Conservation (phyloP, 2,329 filamentous ascomycete genomes). For the Xylaria sp. region DNA sequence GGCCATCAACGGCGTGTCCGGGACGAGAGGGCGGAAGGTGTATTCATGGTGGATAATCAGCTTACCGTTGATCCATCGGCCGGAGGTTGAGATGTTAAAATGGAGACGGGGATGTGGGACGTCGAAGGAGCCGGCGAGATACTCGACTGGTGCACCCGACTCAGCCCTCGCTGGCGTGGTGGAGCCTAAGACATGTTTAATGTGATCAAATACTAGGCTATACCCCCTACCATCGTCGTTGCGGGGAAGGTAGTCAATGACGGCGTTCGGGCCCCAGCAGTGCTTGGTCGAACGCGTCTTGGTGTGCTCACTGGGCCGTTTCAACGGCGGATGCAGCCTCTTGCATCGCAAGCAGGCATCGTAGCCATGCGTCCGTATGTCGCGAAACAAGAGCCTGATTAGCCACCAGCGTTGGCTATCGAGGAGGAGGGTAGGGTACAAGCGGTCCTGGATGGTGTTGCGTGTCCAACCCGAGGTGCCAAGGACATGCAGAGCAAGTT, state of each 20-base stretch:
- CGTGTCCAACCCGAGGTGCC: background rate
- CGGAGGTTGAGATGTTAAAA: background rate
- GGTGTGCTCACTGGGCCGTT: background rate
- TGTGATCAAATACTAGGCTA: slow-evolving; percentile 2
- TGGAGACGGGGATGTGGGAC: background rate
- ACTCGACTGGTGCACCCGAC: background rate
- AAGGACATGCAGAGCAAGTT: slow-evolving; percentile 1
- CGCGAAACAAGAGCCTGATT: background rate
- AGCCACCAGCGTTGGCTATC: background rate
- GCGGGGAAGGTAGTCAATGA: slow-evolving; percentile 1
- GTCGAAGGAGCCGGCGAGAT: background rate
- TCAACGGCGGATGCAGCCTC: slow-evolving; percentile 1
- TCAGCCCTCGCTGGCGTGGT: slow-evolving; percentile 1
- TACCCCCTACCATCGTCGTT: background rate
- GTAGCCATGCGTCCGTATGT: background rate
- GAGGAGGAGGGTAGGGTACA: background rate
- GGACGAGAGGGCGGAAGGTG: background rate
- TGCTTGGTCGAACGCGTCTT: background rate
- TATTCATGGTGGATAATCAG: background rate
- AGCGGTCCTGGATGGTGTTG: background rate
- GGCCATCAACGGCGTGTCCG: background rate
- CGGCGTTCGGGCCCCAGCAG: slow-evolving; percentile 3
- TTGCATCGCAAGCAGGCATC: background rate
- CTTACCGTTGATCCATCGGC: background rate
- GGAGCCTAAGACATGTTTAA: background rate